Conservation (phyloP, 352 stramenopile genomes). For the Pythium sukuiense region DNA sequence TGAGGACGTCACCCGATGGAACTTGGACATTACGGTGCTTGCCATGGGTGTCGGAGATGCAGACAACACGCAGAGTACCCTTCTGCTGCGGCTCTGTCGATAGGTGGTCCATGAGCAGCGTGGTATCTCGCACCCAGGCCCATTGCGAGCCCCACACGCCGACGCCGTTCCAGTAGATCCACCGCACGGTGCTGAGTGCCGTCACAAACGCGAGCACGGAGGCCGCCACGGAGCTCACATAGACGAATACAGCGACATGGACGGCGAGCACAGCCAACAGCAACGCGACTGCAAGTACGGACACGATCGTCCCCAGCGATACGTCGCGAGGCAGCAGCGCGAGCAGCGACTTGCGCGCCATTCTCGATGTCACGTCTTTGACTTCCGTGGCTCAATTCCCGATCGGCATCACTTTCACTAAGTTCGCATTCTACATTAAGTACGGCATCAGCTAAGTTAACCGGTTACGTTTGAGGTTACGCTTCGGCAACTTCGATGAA, state of each 20-base stretch:
- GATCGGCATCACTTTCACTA: not conserved
- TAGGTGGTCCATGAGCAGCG: slow-evolving; percentile 30
- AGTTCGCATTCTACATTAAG: not conserved
- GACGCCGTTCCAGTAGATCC: slow-evolving; percentile 63
- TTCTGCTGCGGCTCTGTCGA: slow-evolving; percentile 42
- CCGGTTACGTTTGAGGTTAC: not conserved
- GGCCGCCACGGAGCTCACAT: slow-evolving; percentile 30
- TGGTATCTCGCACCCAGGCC: slow-evolving; percentile 45
- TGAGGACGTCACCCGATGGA: slow-evolving; percentile 76
- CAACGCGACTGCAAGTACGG: slow-evolving; percentile 9
- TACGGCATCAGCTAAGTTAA: not conserved
- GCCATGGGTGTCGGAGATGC: slow-evolving; percentile 82
- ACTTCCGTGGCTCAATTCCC: not conserved
- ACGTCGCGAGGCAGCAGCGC: slow-evolving; percentile 46
- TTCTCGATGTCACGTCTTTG: not conserved
- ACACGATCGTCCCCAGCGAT: slow-evolving; percentile 34
- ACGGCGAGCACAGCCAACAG: slow-evolving; percentile 15
- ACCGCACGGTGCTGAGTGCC: slow-evolving; percentile 34
- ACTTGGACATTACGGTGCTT: slow-evolving; percentile 69
- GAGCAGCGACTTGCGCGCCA: slow-evolving; percentile 10
- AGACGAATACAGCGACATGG: slow-evolving; percentile 22
- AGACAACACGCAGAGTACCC: slow-evolving; percentile 69
- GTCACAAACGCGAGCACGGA: slow-evolving; percentile 24
- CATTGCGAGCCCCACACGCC: slow-evolving; percentile 56
- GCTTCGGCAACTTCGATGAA: not conserved